Evolutionary conservation across 306 rosid species (phyloP).

Genomic region (Nissolia schottii): DNA sequence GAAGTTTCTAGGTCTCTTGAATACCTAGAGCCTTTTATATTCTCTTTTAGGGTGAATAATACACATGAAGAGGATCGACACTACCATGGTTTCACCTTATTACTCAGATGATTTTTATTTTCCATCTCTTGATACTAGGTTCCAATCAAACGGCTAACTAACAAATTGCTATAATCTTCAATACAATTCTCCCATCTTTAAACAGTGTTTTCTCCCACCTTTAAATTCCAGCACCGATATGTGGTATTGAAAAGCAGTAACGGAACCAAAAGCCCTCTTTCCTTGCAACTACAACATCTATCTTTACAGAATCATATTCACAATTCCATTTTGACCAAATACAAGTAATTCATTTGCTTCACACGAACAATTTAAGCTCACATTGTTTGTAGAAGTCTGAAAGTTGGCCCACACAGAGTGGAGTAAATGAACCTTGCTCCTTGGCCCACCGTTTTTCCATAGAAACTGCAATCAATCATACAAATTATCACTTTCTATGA

Average conservation of each 20-base stretch:
- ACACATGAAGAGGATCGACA: no score
- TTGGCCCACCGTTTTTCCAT: slow-evolving; percentile 87
- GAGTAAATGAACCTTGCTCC: slow-evolving; percentile 59
- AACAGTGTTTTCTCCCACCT: neutral
- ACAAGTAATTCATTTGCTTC: neutral
- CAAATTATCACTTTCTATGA: neutral
- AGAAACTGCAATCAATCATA: slow-evolving; percentile 54
- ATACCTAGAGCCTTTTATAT: no score
- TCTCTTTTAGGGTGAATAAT: no score
- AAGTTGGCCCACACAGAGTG: slow-evolving; percentile 98
- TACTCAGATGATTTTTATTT: no score
- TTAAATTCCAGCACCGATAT: slow-evolving; percentile 2
- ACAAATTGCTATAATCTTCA: no score
- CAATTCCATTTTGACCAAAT: slow-evolving; percentile 16
- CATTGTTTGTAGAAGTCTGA: slow-evolving; percentile 91
- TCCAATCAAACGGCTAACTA: no score
- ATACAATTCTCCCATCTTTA: no score
- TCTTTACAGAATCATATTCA: neutral
- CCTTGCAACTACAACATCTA: neutral
- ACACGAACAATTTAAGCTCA: slow-evolving; percentile 38
- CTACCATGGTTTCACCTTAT: no score
- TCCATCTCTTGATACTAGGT: no score
- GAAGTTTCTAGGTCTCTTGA: no score
- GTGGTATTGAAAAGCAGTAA: slow-evolving; percentile 13
- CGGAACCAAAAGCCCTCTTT: slow-evolving; percentile 1